Base-by-base conservation (phyloP, 1,139 yeast genomes). In the Blastobotrys indianensis region DNA sequence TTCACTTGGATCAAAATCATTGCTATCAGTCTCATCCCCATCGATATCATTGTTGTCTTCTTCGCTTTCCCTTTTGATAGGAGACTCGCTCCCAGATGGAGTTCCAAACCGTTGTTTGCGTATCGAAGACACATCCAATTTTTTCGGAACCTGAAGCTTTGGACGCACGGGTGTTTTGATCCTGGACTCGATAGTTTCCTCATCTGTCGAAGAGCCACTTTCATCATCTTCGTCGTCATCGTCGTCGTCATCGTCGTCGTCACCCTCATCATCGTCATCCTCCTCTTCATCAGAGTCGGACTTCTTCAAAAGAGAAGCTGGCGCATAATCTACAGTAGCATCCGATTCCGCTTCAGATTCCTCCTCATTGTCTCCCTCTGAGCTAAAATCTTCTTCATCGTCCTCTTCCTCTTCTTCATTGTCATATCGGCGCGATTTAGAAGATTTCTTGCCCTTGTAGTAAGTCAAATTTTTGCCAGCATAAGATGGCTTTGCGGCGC, bases 81-180 rank as follows among this genome's bases (percentile, higher is more conserved):
- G 36, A 39, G 41, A 41, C 43, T 32, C 32, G 23, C 20, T 42
- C 42, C 8, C 37, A 37, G 13, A 44, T 42, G 35, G 29, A 16
- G 51, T 51, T n/a, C 47, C 51, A 15, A 50, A 52, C 37, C 42
- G 35, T 39, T 45, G 44, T 12, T 49, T 49, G 29, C 50, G 50
- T 38, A 44, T 44, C 32, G 52, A 45, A n/a, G 57, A 51, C 40
- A 53, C 49, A 44, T 55, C 58, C 35, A 58, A 45, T 39, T 56
- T 45, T 49, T 57, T 55, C 20, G 60, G 61, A 35, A 50, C 49
- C 43, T 50, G 51, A 39, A 47, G 51, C 39, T 44, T 45, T 20
- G 25, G 25, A 29, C 48, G 49, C 13, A 23, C 35, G 15, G 46
- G 43, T 11, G 43, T 39, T 37, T 41, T 45, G 33, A 44, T 46